Percentiles rank a stretch among this genome's conserved stretches.
Conservation (phyloP, 2,329 filamentous ascomycete species). For the Alternaria metachromatica region DNA sequence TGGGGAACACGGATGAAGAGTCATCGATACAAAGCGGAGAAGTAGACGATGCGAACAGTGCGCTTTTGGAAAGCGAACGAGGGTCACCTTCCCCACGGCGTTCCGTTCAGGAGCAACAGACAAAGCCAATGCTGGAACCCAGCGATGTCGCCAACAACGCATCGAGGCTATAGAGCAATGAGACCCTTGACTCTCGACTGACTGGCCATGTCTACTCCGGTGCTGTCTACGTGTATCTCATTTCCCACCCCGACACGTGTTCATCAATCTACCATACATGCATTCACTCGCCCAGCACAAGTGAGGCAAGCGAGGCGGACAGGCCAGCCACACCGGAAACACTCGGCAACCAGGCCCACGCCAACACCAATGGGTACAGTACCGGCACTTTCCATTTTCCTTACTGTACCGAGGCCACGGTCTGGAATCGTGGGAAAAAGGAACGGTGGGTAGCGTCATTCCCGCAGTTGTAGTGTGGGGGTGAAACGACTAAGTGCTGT, state of each 20-base stretch:
- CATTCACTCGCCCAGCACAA: background rate
- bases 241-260: background rate
- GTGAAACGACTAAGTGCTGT: background rate
- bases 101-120: background rate
- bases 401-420: background rate
- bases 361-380: background rate
- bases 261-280: background rate
- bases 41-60: background rate
- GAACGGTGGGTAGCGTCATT: background rate
- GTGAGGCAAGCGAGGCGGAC: background rate
- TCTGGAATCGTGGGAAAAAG: background rate
- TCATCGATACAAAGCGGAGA: background rate
- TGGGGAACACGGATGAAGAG: background rate
- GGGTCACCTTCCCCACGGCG: background rate
- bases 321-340: background rate
- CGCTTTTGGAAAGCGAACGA: background rate
- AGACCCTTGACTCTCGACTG: background rate
- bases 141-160: background rate
- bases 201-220: background rate
- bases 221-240: background rate
- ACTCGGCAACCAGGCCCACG: background rate
- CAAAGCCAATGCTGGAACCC: background rate
- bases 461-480: background rate
- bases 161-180: background rate
- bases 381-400: background rate